Conservation (phyloP, 192 early-diverging fungal genomes). For the Backusella luteola region DNA sequence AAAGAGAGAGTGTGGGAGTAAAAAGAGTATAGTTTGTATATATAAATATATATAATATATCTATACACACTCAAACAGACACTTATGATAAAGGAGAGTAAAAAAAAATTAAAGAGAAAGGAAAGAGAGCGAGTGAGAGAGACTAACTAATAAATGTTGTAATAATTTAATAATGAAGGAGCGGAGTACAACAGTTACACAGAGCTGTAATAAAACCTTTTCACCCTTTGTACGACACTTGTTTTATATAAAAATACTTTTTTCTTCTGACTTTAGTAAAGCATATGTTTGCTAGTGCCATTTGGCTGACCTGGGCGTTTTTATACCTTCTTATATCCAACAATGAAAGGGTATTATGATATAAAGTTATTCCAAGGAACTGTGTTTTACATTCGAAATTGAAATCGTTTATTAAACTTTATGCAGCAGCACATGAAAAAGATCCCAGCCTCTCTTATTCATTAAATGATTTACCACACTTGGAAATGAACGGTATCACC, state of each 20-base stretch:
- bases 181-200: conserved; percentile 1
- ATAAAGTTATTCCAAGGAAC: not conserved
- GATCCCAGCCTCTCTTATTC: not conserved
- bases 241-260: not conserved
- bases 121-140: not conserved
- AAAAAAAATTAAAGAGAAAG: not conserved
- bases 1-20: not conserved
- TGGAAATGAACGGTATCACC: not conserved
- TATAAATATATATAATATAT: not conserved
- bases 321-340: not conserved
- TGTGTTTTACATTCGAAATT: too few relatives aligned
- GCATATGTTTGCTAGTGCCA: not conserved
- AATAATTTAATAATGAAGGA: conserved; percentile 1
- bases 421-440: not conserved
- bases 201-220: not conserved
- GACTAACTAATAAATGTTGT: not conserved
- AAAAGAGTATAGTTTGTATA: not conserved
- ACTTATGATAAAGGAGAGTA: not conserved
- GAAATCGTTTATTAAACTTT: not conserved
- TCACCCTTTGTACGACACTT: not conserved
- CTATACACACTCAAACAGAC: not conserved
- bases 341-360: not conserved
- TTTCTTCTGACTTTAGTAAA: conserved; percentile 2
- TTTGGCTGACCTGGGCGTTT: not conserved
- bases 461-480: not conserved